These are phyloP conservation scores for Naegleria lovaniensis DNA, from an alignment of 208 protist species.

Conservation along the genomic window DNA sequence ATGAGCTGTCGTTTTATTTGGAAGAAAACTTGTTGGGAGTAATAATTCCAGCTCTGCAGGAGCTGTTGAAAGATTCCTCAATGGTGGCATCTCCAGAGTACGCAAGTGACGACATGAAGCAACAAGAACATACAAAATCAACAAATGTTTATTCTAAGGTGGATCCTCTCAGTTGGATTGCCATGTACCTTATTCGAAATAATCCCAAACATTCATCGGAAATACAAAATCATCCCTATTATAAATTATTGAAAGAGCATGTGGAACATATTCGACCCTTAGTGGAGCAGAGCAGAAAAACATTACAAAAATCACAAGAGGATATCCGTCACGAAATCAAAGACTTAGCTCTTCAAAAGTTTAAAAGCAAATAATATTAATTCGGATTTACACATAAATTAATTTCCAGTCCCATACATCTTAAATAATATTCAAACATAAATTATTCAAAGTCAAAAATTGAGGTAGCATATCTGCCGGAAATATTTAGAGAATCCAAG, in stretches of 20 bases:
- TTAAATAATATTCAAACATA: too few species aligned
- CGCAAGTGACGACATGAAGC: not conserved
- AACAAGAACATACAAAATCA: not conserved
- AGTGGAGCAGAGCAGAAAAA: not conserved
- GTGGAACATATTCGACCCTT: not conserved
- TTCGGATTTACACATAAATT: too few species aligned
- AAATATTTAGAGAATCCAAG: not conserved
- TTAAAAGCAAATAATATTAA: not conserved
- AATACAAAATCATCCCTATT: conserved; percentile 12
- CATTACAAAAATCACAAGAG: not conserved
- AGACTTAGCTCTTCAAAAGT: not conserved
- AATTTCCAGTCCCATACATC: too few species aligned
- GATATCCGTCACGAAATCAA: not conserved
- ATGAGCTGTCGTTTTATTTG: conserved; percentile 6
- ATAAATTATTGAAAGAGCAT: conserved; percentile 15
- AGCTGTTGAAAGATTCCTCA: not conserved
- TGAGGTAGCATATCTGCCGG: not conserved
- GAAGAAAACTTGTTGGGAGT: conserved; percentile 21
- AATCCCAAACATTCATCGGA: conserved; percentile 10
- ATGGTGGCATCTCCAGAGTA: not conserved
- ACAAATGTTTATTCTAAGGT: not conserved
- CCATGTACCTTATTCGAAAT: conserved; percentile 16
- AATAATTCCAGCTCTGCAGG: not conserved
- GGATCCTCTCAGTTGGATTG: conserved; percentile 8
- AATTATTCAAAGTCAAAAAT: not conserved